A percentile compares a stretch with the other conserved stretches of the same genome.
Conservation (phyloP, 2,329 filamentous ascomycete species). For the Fusarium foetens region DNA sequence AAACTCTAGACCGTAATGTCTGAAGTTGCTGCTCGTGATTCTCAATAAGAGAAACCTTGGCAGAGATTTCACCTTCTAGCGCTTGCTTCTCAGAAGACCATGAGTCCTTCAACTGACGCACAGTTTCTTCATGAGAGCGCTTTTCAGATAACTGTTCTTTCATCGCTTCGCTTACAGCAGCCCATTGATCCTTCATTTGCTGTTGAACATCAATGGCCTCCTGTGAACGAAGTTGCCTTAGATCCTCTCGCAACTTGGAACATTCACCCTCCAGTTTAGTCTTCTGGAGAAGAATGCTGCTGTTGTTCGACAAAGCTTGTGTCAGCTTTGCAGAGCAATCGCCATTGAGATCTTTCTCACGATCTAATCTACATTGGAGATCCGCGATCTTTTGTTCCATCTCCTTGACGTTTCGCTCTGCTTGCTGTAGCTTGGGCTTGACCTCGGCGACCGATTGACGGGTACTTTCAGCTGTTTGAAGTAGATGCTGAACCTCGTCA, state of each 20-base stretch:
- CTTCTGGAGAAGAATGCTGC: accelerated
- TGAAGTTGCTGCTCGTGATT: background rate
- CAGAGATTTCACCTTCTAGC: background rate
- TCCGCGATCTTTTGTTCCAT: background rate
- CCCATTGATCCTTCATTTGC: background rate
- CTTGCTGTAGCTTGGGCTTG: background rate
- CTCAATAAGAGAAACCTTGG: background rate
- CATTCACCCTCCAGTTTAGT: background rate
- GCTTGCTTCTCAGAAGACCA: background rate
- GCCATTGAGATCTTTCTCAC: background rate
- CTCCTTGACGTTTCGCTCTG: background rate
- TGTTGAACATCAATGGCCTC: background rate
- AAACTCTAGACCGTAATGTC: background rate
- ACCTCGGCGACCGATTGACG: background rate
- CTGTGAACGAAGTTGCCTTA: background rate
- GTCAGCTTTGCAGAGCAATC: background rate
- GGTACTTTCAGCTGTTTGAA: background rate
- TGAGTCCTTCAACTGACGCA: background rate
- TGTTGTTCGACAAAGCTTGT: background rate
- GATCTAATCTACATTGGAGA: background rate
- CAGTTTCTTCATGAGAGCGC: background rate
- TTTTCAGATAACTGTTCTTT: background rate
- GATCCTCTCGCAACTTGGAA: background rate
- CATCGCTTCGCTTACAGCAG: background rate
- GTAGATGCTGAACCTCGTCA: background rate